phyloP scores from a whole-genome alignment of 176 grass and related monocot genomes.

The Ensete ventricosum region DNA sequence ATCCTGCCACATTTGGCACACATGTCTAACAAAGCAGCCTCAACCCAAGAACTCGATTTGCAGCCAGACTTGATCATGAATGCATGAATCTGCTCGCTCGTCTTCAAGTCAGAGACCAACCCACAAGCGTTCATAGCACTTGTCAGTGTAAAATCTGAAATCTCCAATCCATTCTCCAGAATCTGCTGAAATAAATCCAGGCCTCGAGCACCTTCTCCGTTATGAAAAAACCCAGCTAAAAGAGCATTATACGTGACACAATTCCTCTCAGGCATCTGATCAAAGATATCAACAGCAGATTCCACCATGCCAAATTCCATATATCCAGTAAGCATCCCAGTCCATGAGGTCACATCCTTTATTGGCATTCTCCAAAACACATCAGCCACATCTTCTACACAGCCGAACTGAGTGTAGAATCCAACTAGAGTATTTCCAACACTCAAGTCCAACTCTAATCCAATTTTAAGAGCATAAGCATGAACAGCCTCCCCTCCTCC shows the following conservation, averaged over 20 bases:
- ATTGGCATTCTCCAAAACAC: conserved; percentile 51
- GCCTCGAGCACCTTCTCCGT: conserved; percentile 42
- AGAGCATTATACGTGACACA: conserved; percentile 52
- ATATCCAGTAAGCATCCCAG: conserved; percentile 47
- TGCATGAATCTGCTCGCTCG: conserved; percentile 52
- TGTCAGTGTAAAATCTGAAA: conserved; percentile 47
- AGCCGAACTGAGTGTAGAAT: conserved; percentile 38
- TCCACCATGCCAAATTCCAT: conserved; percentile 59
- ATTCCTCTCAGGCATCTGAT: conserved; percentile 54
- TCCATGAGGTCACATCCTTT: conserved; percentile 59
- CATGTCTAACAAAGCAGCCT: conserved; percentile 59
- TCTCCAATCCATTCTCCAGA: conserved; percentile 39
- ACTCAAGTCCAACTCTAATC: conserved; percentile 45
- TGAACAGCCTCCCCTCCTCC: conserved; percentile 37
- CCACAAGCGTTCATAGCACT: conserved; percentile 54
- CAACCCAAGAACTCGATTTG: conserved; percentile 43
- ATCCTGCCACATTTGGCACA: conserved; percentile 32
- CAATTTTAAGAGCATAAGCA: conserved; percentile 51
- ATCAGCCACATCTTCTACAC: conserved; percentile 22
- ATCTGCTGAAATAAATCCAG: conserved; percentile 39
- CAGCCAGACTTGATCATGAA: conserved; percentile 50
- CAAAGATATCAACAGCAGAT: conserved; percentile 46
- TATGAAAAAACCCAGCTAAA: conserved; percentile 51
- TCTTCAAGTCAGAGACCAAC: conserved; percentile 45
- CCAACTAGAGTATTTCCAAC: conserved; percentile 54